Base-by-base conservation (phyloP, 257 asterid species). In the Penstemon eatonii region DNA sequence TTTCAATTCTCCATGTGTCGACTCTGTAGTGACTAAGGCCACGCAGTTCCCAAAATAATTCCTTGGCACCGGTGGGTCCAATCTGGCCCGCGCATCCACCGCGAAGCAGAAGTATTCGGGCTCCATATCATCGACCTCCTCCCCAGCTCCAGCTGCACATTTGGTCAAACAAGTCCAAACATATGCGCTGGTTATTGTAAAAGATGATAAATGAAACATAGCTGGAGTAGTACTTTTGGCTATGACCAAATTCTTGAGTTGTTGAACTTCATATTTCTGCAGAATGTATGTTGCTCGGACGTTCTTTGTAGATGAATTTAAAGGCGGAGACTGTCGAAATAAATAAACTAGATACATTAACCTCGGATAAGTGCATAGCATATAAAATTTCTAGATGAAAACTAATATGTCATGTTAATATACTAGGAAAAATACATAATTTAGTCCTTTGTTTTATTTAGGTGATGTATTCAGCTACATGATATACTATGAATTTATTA, bases 231-330 rank as follows among this genome's bases (percentile, higher is more conserved):
- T 25, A 25, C 46, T 73, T 45, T 68, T 67, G 9, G 81, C 49
- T 9, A 45, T 19, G 0, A 69, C 59, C 12, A 37, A 40, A 18
- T 63, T 71, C 73, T 72, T 76, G 41, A 85, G 81, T 9, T 59
- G 67, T 39, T 77, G 70, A 38, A 79, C 49, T 4, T 84, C 83
- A 6, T 63, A 19, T 13, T 69, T 73, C 6, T 9, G 63, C 61
- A 84, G 3, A 39, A 68, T 46, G 58, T 41, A 84, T 10, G 85
- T 84, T 1, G 84, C 37, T 18, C 89, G 78, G 43, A 79, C 73
- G 61, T 56, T 81, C 63, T 69, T 66, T 1, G 56, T 56, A 0
- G 74, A 69, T 41, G 63, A 60, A 2, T 37, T 33, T 8, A 54
- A 40, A 9, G 75, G 74, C 25, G 10, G 0, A 4, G 68, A 53